Evolutionary conservation across 169 alveolate species (phyloP), one percentile per base, ranked within the genome.

Genomic region (Plasmodium yoelii): DNA sequence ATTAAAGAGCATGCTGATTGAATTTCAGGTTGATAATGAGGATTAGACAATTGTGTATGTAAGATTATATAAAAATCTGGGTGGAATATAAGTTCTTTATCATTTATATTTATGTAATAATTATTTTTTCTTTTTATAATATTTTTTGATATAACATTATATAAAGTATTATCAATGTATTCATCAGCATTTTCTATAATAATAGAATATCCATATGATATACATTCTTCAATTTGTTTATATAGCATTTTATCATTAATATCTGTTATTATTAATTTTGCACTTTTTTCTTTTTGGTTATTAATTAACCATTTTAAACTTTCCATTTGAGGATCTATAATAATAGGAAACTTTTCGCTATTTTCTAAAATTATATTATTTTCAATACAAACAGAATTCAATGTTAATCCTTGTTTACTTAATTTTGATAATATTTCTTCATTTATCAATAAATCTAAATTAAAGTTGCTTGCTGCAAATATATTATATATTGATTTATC

Each of bases 291-390:
- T 82, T 95, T 93, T 89, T 98, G 99, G 89, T 94, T 96, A 80
- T 97, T 98, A 82, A 95, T 96, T 72, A 97, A 94, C 99, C 99
- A 97, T 65, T 96, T 94, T 73, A 97, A 95, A 73, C 99, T 99
- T 93, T 98, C 98, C 87, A 98, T 92, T 94, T 98, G 98, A 7
- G 99, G 99, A 72, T 98, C 99, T 74, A 98, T 97, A 94, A 98
- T 97, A 69, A 98, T 93, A 28, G 99, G 96, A 95, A 97, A 98
- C 51, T 99, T 96, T 77, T 97, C 99, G 61, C 99, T 95, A 87
- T 95, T 95, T 68, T 98, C 96, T 59, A 97, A 89, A 75, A 97
- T 98, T 5, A 98, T 96, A 42, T 98, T 99, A 92, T 97, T 98
- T 94, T 97, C 99, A 53, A 96, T 94, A 53, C 98, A 96, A 9